phyloP scores from a whole-genome alignment of 116 monocot species.

The Papilionanthe hybrid region DNA sequence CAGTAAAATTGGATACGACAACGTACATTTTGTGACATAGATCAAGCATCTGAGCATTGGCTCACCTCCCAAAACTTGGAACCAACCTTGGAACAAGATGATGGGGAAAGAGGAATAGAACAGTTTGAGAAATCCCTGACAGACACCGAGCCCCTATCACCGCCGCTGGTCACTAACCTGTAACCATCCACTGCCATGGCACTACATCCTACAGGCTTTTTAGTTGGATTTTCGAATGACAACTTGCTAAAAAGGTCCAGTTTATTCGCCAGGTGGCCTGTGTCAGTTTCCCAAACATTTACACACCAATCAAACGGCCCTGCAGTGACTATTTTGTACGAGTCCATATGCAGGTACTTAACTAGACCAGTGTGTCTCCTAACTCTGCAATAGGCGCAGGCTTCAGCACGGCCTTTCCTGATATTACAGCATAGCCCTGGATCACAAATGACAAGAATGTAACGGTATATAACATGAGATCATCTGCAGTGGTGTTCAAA shows the following conservation, averaged over 20 bases:
- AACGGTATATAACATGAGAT: not conserved
- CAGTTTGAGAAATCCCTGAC: conserved; percentile 48
- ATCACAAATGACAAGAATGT: not conserved
- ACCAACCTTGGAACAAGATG: not conserved
- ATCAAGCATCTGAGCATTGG: not conserved
- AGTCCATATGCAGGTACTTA: conserved; percentile 54
- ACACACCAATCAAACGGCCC: conserved; percentile 37
- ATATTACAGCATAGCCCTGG: conserved; percentile 77
- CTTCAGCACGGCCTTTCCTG: conserved; percentile 30
- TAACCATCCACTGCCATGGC: conserved; percentile 63
- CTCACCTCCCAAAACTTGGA: conserved; percentile 66
- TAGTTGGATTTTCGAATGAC: conserved; percentile 3
- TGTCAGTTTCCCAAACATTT: conserved; percentile 62
- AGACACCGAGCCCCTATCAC: conserved; percentile 18
- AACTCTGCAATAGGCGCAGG: conserved; percentile 35
- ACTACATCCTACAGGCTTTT: conserved; percentile 15
- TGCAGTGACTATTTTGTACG: conserved; percentile 67
- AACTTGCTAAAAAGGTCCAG: conserved; percentile 17
- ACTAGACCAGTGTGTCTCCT: conserved; percentile 41
- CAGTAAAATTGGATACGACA: too few relatives aligned
- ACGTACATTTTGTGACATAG: not conserved
- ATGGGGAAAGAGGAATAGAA: conserved; percentile 16
- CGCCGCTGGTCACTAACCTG: conserved; percentile 39
- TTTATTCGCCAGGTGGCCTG: conserved; percentile 32
- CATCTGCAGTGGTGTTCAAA: not conserved